Percentiles rank a stretch among this genome's conserved stretches.
These are phyloP conservation scores for Elsinoe fawcettii DNA, from an alignment of 2,329 filamentous ascomycete genomes.

Conservation along the genomic window DNA sequence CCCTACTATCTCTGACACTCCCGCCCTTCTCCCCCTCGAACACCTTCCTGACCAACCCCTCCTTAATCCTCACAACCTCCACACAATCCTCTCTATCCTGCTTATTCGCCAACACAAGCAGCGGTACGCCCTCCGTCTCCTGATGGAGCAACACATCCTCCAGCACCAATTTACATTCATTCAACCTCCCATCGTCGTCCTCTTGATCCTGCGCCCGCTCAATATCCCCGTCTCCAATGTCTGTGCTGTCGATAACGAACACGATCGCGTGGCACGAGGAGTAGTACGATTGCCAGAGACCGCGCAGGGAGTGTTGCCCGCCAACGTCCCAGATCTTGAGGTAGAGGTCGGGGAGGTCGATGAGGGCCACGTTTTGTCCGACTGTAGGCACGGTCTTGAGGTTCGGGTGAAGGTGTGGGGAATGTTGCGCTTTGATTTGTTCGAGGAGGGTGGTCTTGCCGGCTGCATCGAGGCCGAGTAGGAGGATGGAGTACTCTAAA, in stretches of 20 bases:
- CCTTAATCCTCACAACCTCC: conserved; percentile 94
- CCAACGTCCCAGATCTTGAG: conserved; percentile 98
- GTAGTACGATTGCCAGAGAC: conserved; percentile 96
- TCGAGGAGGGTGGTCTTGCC: conserved; percentile 98
- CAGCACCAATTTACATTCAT: conserved; percentile 82
- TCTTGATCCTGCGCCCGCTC: conserved; percentile 33
- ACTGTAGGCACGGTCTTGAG: conserved; percentile 91
- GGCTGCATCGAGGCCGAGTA: conserved; percentile 90
- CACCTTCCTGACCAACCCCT: conserved; percentile 88
- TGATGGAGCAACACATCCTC: conserved; percentile 83
- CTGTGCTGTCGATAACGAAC: conserved; percentile 92
- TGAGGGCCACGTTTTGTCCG: conserved; percentile 90
- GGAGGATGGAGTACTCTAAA: conserved; percentile 89
- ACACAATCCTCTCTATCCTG: conserved; percentile 96
- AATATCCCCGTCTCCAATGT: conserved; percentile 79
- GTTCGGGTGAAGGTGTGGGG: conserved; percentile 54
- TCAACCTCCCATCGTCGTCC: conserved; percentile 52
- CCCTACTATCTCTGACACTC: conserved; percentile 80
- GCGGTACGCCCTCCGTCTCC: conserved; percentile 82
- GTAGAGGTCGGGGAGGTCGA: conserved; percentile 88
- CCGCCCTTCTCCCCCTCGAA: conserved; percentile 88
- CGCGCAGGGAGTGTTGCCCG: conserved; percentile 79
- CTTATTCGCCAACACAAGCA: conserved; percentile 92
- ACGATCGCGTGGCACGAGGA: conserved; percentile 90
- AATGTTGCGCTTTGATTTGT: conserved; percentile 86